These are phyloP conservation scores for Borovskyia barvae DNA, from an alignment of 208 protist species.

Conservation along the genomic window DNA sequence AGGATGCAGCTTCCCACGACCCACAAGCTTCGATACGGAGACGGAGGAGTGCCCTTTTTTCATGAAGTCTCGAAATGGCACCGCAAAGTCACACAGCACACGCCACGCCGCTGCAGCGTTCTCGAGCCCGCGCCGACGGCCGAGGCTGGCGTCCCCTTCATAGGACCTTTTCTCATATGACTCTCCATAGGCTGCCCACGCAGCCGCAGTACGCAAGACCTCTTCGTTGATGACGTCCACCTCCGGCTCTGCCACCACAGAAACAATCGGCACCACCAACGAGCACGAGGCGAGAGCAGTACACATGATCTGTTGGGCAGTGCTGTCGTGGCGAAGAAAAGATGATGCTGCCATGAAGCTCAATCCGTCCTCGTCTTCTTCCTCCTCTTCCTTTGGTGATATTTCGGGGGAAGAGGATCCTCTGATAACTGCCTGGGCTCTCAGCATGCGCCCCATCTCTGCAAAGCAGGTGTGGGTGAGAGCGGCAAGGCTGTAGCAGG, in stretches of 20 bases:
- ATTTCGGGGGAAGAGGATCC: no score
- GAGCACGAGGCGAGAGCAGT: conserved; percentile 15
- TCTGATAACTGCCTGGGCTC: not conserved
- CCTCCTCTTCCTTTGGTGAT: not conserved
- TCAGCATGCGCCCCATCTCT: not conserved
- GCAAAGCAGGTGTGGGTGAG: conserved; percentile 27
- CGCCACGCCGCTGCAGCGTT: conserved; percentile 23
- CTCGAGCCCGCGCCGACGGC: not conserved
- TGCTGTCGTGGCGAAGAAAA: conserved; percentile 5
- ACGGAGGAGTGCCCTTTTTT: no score
- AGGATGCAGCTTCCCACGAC: no score
- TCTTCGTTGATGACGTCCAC: conserved; percentile 25
- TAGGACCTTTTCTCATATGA: not conserved
- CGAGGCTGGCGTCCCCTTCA: not conserved
- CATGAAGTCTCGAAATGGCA: conserved; percentile 13
- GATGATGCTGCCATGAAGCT: not conserved
- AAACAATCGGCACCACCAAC: conserved; percentile 28
- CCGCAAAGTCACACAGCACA: conserved; percentile 19
- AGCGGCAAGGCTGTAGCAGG: conserved; percentile 23
- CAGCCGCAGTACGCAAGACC: conserved; percentile 17
- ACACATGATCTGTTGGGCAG: conserved; percentile 11
- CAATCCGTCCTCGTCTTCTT: not conserved
- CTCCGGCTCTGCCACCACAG: conserved; percentile 26
- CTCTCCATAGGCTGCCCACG: conserved; percentile 33
- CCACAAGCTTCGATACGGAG: no score